Percentiles rank a stretch among this genome's conserved stretches.
Conservation (phyloP, 2,329 filamentous ascomycete species). For the Alternaria sp. region DNA sequence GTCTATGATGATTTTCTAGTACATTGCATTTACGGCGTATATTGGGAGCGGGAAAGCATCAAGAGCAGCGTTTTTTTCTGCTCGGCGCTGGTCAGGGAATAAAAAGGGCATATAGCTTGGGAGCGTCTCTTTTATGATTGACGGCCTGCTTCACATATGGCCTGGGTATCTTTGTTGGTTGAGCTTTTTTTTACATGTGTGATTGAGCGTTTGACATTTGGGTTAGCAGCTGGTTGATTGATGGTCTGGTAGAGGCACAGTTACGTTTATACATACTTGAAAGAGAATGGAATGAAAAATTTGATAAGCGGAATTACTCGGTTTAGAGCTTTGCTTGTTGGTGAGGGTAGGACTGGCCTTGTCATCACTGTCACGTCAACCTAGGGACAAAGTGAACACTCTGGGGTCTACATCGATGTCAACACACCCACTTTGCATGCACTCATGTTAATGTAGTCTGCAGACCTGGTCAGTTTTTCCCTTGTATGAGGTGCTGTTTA, state of each 20-base stretch:
- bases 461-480: no score
- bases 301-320: neutral
- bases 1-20: neutral
- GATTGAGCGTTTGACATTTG: neutral
- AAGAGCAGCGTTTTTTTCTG: neutral
- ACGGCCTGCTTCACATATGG: neutral
- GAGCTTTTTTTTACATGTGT: neutral
- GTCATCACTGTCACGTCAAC: neutral
- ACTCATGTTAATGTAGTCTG: no score
- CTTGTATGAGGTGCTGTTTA: no score
- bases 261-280: neutral
- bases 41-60: neutral
- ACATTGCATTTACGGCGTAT: neutral
- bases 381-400: no score
- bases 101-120: neutral
- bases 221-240: neutral
- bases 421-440: no score
- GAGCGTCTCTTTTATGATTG: neutral
- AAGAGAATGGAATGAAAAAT: neutral
- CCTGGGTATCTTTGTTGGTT: neutral
- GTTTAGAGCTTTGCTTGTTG: neutral
- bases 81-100: neutral
- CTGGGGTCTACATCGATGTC: no score
- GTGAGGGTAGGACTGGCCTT: neutral
- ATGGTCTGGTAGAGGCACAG: neutral